Conservation (phyloP, 345 rosid genomes). For the Hypericum androsaemum region DNA sequence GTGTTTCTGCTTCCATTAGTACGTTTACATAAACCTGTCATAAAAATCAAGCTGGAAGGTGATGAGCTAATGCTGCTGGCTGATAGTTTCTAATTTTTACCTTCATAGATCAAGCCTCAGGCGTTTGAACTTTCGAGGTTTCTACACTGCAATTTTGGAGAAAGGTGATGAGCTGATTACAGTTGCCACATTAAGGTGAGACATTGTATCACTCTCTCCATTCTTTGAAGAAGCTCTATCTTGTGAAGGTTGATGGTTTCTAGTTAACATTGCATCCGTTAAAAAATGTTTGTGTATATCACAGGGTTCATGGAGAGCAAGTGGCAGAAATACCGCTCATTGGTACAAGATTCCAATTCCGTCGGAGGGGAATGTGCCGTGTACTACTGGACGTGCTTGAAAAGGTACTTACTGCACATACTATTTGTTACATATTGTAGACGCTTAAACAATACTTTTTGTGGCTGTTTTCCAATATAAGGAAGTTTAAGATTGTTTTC, state of each 20-base stretch:
- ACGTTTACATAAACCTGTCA: too few relatives aligned
- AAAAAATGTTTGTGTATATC: not conserved
- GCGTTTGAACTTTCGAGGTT: not conserved
- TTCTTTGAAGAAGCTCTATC: too few relatives aligned
- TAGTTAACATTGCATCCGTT: too few relatives aligned
- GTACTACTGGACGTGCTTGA: constrained; percentile 46
- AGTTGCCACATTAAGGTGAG: constrained; percentile 2
- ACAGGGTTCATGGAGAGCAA: constrained; percentile 51
- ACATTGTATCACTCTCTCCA: not conserved
- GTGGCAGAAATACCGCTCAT: constrained; percentile 63
- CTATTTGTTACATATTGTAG: not conserved
- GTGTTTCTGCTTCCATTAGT: too few relatives aligned
- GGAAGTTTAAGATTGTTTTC: not conserved
- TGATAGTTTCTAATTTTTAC: not conserved
- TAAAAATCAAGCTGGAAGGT: too few relatives aligned
- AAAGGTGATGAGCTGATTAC: constrained; percentile 2
- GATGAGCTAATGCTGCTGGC: too few relatives aligned
- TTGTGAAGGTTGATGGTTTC: too few relatives aligned
- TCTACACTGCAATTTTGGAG: constrained; percentile 1
- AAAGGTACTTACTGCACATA: constrained; percentile 31
- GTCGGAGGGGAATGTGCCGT: constrained; percentile 54
- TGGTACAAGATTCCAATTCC: constrained; percentile 41
- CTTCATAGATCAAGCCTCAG: constrained; percentile 1
- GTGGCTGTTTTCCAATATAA: not conserved
- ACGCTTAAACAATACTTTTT: not conserved